Conservation (phyloP, 805 yeast genomes). For the Saturnispora gosingensis region DNA sequence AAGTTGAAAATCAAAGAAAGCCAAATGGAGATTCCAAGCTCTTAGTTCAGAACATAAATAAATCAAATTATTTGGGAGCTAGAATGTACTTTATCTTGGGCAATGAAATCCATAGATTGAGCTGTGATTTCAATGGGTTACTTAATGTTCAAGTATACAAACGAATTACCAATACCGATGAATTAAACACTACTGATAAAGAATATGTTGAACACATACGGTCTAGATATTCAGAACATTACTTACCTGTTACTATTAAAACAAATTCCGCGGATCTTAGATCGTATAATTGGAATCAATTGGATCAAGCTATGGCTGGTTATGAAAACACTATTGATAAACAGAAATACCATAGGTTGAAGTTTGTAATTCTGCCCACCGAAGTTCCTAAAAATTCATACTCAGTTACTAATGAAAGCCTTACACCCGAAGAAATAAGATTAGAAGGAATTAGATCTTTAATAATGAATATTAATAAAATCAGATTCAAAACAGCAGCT, state of each 20-base stretch:
- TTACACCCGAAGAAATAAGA: constrained; percentile 78
- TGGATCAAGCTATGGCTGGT: constrained; percentile 90
- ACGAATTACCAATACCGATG: constrained; percentile 20
- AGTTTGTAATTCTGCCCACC: constrained; percentile 79
- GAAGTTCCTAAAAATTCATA: constrained; percentile 50
- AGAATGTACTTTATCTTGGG: constrained; percentile 69
- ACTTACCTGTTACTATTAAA: constrained; percentile 47
- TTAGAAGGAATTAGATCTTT: constrained; percentile 80
- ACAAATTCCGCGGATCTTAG: constrained; percentile 39
- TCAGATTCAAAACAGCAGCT: constrained; percentile 37
- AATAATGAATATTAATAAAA: constrained; percentile 52
- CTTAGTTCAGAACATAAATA: constrained; percentile 46
- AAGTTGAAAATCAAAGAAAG: constrained; percentile 52
- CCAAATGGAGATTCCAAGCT: constrained; percentile 46
- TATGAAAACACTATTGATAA: constrained; percentile 61
- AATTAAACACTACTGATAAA: constrained; percentile 15
- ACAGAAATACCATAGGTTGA: constrained; percentile 52
- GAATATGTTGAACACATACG: constrained; percentile 51
- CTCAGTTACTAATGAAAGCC: constrained; percentile 41
- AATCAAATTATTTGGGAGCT: constrained; percentile 38
- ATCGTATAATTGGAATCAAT: constrained; percentile 76
- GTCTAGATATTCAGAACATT: constrained; percentile 68
- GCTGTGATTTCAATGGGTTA: constrained; percentile 60
- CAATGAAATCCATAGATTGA: constrained; percentile 78
- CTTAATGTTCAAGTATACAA: constrained; percentile 73